Base-by-base conservation (phyloP, 208 protist genomes). In the Trypanosoma scelopori region DNA sequence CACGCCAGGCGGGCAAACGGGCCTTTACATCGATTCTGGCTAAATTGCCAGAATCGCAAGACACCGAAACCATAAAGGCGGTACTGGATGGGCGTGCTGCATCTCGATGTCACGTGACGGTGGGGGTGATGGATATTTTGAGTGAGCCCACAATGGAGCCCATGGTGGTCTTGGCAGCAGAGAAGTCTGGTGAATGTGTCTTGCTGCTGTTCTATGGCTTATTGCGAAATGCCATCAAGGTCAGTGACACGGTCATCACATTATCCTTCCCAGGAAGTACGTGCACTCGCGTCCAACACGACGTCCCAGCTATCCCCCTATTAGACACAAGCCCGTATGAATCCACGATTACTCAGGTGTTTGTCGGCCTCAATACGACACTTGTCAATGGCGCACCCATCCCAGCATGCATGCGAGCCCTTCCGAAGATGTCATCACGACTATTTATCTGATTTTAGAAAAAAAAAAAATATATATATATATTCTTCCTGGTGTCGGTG, bases 81-180 rank as follows among this genome's bases (percentile, higher is more conserved):
- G 52, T 59, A 15, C 0, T 64, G 5, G 49, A 57, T 20, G 47
- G 55, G 11, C 25, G 41, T 5, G 52, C 65, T 13, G 18, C 48
- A n/a, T 22, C 37, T 15, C 50, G 46, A 18, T 76, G 67, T 50
- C 43, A 12, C 22, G 53, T 66, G 7, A 49, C 61, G 13, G 71
- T 90, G 12, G 79, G 71, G 3, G 81, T 92, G 20, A 72, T 87
- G 1, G 86, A 95, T 65, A 67, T 88, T 20, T 30, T 93, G 35
- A 88, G 77, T 23, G 86, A 92, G 48, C 62, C 78, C 0, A 59
- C 72, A 11, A 88, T 85, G 80, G 84, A 92, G 56, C 89, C 89
- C 0, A 62, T 89, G 46, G 72, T 77, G 9, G 64, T 89, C 16
- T 65, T 93, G 11, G 74, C 77, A 42, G 52, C 65, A 12, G 80